A percentile compares a stretch with the other conserved stretches of the same genome.
phyloP scores from a whole-genome alignment of 2,329 filamentous ascomycete genomes.

The Incumbomyces delicatus region DNA sequence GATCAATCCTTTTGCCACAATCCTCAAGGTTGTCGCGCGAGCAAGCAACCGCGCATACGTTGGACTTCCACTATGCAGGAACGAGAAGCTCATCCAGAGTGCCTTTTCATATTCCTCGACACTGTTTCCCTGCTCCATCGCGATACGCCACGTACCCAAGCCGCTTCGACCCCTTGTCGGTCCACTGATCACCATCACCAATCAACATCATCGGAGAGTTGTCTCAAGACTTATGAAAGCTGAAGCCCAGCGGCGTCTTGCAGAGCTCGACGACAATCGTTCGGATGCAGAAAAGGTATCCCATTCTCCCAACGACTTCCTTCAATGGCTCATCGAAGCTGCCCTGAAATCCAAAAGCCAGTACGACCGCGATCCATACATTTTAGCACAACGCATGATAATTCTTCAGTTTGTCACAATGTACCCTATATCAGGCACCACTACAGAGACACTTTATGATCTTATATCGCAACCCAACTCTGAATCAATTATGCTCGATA shows the following conservation, averaged over 20 bases:
- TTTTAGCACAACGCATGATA: background rate
- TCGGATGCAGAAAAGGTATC: background rate
- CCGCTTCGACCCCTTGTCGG: constrained; percentile 43
- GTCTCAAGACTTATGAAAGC: background rate
- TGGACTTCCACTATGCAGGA: constrained; percentile 31
- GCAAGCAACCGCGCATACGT: constrained; percentile 37
- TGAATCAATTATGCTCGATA: constrained; percentile 10
- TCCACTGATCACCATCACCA: constrained; percentile 28
- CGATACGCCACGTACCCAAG: constrained; percentile 38
- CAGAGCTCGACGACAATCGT: background rate
- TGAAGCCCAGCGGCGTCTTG: background rate
- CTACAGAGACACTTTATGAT: background rate
- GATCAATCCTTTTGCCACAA: constrained; percentile 27
- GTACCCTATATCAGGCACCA: background rate
- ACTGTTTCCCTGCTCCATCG: constrained; percentile 37
- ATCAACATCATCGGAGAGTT: background rate
- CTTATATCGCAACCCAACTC: background rate
- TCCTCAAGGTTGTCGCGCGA: constrained; percentile 31
- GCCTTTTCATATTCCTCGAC: constrained; percentile 42
- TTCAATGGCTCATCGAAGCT: background rate
- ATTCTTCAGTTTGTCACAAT: background rate
- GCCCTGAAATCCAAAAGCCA: background rate
- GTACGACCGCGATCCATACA: background rate
- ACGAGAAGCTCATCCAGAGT: constrained; percentile 33
- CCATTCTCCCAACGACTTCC: background rate